phyloP scores from a whole-genome alignment of 768 basidiomycete genomes.

The Kwoniella dendrophila region DNA sequence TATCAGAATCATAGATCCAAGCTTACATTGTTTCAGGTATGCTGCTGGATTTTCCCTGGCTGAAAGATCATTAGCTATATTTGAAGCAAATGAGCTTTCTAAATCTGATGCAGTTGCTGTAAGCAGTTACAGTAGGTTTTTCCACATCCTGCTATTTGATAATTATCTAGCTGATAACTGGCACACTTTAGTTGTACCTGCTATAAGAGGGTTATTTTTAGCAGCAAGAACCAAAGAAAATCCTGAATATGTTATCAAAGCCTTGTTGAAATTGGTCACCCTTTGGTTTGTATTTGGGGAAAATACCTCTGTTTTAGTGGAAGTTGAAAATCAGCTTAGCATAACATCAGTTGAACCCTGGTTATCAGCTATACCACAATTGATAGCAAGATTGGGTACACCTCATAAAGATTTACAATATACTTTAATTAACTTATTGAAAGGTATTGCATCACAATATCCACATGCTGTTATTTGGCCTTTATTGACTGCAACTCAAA shows the following conservation, averaged over 20 bases:
- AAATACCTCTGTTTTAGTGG: slow-evolving; percentile 39
- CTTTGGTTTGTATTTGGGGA: slow-evolving; percentile 55
- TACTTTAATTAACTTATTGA: slow-evolving; percentile 46
- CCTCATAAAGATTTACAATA: slow-evolving; percentile 41
- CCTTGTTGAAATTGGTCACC: slow-evolving; percentile 50
- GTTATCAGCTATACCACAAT: slow-evolving; percentile 53
- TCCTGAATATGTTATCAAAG: slow-evolving; percentile 51
- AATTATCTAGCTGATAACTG: slow-evolving; percentile 5
- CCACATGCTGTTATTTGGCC: slow-evolving; percentile 56
- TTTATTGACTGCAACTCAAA: slow-evolving; percentile 52
- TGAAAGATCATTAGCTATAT: slow-evolving; percentile 41
- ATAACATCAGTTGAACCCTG: slow-evolving; percentile 38
- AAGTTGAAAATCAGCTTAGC: slow-evolving; percentile 42
- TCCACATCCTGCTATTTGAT: neutral
- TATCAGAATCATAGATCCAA: too few species aligned
- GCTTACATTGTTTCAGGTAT: slow-evolving; percentile 29
- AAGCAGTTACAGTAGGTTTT: slow-evolving; percentile 42
- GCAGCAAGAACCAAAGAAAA: slow-evolving; percentile 38
- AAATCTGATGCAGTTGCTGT: slow-evolving; percentile 37
- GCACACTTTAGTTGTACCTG: slow-evolving; percentile 46
- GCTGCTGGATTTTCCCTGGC: slow-evolving; percentile 36
- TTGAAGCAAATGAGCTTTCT: slow-evolving; percentile 37
- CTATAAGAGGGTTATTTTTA: slow-evolving; percentile 52
- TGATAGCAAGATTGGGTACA: slow-evolving; percentile 53
- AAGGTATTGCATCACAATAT: slow-evolving; percentile 46